phyloP scores from a whole-genome alignment of 2,329 filamentous ascomycete species.

The Nemania bipapillata region DNA sequence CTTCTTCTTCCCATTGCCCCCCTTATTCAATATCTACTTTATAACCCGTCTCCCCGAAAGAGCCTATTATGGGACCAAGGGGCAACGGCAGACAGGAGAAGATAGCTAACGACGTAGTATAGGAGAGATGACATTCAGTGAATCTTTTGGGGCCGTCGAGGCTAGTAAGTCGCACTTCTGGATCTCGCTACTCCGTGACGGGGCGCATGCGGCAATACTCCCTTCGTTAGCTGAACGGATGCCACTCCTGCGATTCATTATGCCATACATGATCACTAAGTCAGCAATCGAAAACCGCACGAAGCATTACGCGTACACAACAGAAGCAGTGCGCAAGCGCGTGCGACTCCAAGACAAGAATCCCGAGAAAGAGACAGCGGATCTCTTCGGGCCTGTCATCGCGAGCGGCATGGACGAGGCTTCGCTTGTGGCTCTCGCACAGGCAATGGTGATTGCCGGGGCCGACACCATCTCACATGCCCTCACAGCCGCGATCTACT shows the following conservation, averaged over 20 bases:
- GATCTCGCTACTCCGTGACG: slow-evolving; percentile 45
- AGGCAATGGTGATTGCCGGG: slow-evolving; percentile 53
- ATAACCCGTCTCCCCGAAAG: too few species aligned
- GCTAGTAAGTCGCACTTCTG: slow-evolving; percentile 43
- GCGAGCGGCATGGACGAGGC: slow-evolving; percentile 34
- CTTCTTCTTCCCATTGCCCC: too few species aligned
- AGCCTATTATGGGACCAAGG: neutral
- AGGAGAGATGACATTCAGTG: slow-evolving; percentile 47
- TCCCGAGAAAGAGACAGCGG: slow-evolving; percentile 20
- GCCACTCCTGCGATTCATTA: slow-evolving; percentile 35
- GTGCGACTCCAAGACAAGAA: slow-evolving; percentile 33
- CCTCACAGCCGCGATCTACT: slow-evolving; percentile 53
- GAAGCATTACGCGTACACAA: slow-evolving; percentile 43
- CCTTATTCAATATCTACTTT: too few species aligned
- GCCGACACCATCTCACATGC: slow-evolving; percentile 57
- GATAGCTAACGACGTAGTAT: neutral
- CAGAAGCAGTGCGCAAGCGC: slow-evolving; percentile 40
- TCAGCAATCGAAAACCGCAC: slow-evolving; percentile 37
- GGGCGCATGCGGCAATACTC: slow-evolving; percentile 42
- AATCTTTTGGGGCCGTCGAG: slow-evolving; percentile 45
- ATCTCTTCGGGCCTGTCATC: slow-evolving; percentile 32
- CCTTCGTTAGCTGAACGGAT: slow-evolving; percentile 36
- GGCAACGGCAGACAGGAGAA: neutral
- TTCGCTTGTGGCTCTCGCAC: slow-evolving; percentile 42
- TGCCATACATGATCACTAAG: slow-evolving; percentile 41